These are phyloP conservation scores for Sphagnum fallax DNA, from an alignment of 228 moss, liverwort and hornwort genomes.

Conservation along the genomic window DNA sequence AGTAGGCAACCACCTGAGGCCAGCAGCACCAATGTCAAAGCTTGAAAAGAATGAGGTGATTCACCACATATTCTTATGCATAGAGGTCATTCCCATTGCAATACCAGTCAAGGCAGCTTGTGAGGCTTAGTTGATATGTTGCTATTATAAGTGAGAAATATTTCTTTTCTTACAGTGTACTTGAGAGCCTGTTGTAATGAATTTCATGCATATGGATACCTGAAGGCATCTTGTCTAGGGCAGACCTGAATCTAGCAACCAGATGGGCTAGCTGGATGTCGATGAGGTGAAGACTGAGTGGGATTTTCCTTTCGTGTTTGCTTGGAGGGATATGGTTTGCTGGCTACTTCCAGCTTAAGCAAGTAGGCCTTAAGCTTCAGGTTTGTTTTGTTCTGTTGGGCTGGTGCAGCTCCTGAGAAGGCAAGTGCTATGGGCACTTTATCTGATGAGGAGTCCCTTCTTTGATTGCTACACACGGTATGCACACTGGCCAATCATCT, in stretches of 20 bases:
- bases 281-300: too few species aligned
- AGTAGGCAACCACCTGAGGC: constrained; percentile 21
- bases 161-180: background rate
- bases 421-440: constrained; percentile 77
- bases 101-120: too few species aligned
- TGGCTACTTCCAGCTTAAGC: too few species aligned
- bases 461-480: constrained; percentile 75
- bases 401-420: constrained; percentile 62
- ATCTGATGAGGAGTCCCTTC: constrained; percentile 83
- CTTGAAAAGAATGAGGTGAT: constrained; percentile 76
- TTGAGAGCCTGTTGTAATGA: background rate
- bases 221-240: background rate
- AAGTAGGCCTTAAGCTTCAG: too few species aligned
- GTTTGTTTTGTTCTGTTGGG: background rate
- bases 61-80: too few species aligned
- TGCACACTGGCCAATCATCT: constrained; percentile 2
- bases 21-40: constrained; percentile 23
- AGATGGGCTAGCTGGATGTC: too few species aligned
- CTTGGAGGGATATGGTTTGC: too few species aligned
- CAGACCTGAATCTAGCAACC: background rate
- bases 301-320: too few species aligned
- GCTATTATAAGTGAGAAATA: background rate
- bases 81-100: too few species aligned
- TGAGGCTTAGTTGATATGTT: background rate
- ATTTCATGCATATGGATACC: too few species aligned